Evolutionary conservation across 208 protist genomes (phyloP).

Genomic region (Porcisia hertigi): DNA sequence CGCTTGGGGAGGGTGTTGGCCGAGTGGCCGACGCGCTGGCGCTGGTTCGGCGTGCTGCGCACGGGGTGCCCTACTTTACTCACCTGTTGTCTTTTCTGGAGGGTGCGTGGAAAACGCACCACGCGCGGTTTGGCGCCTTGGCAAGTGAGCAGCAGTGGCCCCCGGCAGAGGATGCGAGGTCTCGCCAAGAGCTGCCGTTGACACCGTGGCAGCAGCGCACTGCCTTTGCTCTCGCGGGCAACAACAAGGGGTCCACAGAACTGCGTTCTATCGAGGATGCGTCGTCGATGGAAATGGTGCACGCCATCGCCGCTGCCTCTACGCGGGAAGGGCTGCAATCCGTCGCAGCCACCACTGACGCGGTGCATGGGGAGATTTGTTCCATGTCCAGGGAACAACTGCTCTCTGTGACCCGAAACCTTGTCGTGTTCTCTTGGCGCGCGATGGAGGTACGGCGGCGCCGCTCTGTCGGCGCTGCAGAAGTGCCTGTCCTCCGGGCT

Average conservation of each 20-base stretch:
- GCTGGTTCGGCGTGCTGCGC: constrained; percentile 3
- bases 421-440: constrained; percentile 18
- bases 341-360: not conserved
- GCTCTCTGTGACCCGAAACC: constrained; percentile 1
- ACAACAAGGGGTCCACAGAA: not conserved
- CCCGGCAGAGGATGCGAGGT: not conserved
- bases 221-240: not conserved
- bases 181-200: not conserved
- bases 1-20: not conserved
- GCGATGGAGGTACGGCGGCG: constrained; percentile 12
- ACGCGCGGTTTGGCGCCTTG: not conserved
- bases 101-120: not conserved
- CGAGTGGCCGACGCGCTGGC: not conserved
- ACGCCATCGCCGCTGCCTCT: not conserved
- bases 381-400: constrained; percentile 7
- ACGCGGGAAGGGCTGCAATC: not conserved
- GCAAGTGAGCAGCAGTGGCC: not conserved
- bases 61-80: not conserved
- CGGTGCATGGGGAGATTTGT: not conserved
- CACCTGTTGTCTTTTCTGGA: not conserved
- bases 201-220: not conserved
- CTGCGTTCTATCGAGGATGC: not conserved
- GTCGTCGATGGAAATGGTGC: constrained; percentile 3
- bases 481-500: not conserved
- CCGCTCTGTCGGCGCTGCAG: not conserved